Conservation (phyloP, 2,329 filamentous ascomycete genomes). For the Ramularia collo-cygni region DNA sequence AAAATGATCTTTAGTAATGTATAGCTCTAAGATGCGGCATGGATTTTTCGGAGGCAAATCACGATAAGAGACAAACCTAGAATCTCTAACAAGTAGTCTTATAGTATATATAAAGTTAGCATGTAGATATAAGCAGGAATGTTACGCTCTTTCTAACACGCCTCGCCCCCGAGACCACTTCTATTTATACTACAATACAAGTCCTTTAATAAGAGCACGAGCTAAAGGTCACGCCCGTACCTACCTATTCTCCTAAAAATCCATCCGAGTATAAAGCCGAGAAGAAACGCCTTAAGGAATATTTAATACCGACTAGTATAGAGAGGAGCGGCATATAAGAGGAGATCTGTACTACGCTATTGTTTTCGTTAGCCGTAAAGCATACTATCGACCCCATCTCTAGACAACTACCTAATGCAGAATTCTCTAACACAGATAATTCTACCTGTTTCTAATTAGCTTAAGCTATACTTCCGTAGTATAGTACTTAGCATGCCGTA, state of each 20-base stretch:
- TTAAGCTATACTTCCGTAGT: background rate
- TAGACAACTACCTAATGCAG: background rate
- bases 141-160: too few relatives aligned
- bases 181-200: background rate
- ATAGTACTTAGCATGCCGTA: too few relatives aligned
- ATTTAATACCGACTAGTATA: background rate
- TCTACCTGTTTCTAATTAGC: background rate
- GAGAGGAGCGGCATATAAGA: background rate
- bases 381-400: background rate
- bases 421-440: background rate
- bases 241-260: background rate
- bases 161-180: too few relatives aligned
- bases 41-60: too few relatives aligned
- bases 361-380: background rate
- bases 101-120: too few relatives aligned
- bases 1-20: too few relatives aligned
- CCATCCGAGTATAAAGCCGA: background rate
- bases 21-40: too few relatives aligned
- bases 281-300: background rate
- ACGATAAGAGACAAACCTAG: too few relatives aligned
- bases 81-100: too few relatives aligned
- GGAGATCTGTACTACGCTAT: background rate
- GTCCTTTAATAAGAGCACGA: background rate
- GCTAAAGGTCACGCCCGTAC: background rate
- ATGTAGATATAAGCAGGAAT: too few relatives aligned